Evolutionary conservation across 2,329 filamentous ascomycete species (phyloP).

Genomic region (Arthrobotrys entomopaga): DNA sequence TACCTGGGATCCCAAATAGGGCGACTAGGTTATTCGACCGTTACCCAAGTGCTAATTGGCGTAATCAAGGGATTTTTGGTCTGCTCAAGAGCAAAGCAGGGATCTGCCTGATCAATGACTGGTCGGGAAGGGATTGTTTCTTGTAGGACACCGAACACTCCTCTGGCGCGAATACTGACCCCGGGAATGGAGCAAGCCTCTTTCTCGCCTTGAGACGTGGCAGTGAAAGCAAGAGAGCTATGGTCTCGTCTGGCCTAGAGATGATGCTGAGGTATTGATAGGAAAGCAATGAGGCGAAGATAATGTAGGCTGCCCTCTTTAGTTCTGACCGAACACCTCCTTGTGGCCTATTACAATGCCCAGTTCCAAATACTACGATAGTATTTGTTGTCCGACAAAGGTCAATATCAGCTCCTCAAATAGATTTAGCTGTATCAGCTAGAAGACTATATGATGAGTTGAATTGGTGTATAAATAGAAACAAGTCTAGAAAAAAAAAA

Average conservation of each 20-base stretch:
- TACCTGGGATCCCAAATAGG: constrained; percentile 55
- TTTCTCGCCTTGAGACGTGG: constrained; percentile 51
- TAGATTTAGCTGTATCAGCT: constrained; percentile 55
- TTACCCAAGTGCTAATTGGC: constrained; percentile 54
- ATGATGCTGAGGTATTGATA: constrained; percentile 47
- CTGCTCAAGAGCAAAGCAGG: constrained; percentile 49
- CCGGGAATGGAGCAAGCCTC: constrained; percentile 52
- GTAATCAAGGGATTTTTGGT: constrained; percentile 55
- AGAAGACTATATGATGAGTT: constrained; percentile 39
- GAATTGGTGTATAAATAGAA: constrained; percentile 50
- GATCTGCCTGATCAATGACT: constrained; percentile 55
- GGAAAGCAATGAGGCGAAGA: constrained; percentile 45
- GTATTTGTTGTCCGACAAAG: constrained; percentile 54
- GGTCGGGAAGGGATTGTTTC: constrained; percentile 54
- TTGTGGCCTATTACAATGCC: constrained; percentile 45
- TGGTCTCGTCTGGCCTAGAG: constrained; percentile 26
- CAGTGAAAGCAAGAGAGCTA: constrained; percentile 42
- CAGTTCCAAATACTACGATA: constrained; percentile 35
- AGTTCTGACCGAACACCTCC: constrained; percentile 47
- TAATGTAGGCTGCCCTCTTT: constrained; percentile 33
- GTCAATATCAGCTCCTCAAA: constrained; percentile 53
- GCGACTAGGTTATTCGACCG: constrained; percentile 49
- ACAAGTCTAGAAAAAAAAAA: constrained; percentile 23
- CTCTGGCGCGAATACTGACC: constrained; percentile 42
- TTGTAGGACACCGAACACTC: constrained; percentile 52